Base-by-base conservation (phyloP, 139 green algal species). In the Protoeuglena noctilucae region DNA sequence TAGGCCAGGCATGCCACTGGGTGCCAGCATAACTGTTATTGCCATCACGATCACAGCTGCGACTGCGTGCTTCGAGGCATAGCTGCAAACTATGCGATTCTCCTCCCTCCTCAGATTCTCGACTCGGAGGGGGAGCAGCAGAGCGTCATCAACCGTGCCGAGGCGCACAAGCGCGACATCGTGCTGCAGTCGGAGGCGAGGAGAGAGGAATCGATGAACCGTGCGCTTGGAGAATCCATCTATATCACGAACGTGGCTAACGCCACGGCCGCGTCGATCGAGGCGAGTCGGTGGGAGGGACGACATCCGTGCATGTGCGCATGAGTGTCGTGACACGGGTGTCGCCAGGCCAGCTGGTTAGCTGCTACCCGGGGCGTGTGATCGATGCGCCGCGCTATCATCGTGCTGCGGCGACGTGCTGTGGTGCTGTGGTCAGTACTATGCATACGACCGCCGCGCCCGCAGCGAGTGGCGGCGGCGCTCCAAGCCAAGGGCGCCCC, bases 111-210 rank as follows among this genome's bases (percentile, higher is more conserved):
- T n/a, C n/a, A 66, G 55, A 79, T 78, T 31, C 51, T 83, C 54
- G 74, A 93, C 69, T 78, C 62, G 3, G 87, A 95, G 75, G 88
- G 87, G 3, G 41, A 81, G 49, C 54, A 73, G 22, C 83, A 95
- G 69, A 69, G 68, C 48, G 83, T 84, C 55, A 95, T 98, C 68
- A 98, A 98, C 60, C 72, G 88, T 31, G 86, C 89, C 4, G 86
- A 96, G 66, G 90, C 71, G 3, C 51, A 84, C 52, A 96, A 96
- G 67, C 60, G 75, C 55, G 28, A 43, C 39, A 57, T 60, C 34
- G 93, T 96, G 46, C 66, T 96, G 22, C 61, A 66, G 1, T 95
- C 89, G 0, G 85, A 95, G 68, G 90, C 75, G 0, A 58, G 73
- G 1, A 69, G 69, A 40, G 49, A 80, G 64, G 75, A 93, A 31